Base-by-base conservation (phyloP, 2,329 filamentous ascomycete genomes). In the Alternaria hordeiaustralica region DNA sequence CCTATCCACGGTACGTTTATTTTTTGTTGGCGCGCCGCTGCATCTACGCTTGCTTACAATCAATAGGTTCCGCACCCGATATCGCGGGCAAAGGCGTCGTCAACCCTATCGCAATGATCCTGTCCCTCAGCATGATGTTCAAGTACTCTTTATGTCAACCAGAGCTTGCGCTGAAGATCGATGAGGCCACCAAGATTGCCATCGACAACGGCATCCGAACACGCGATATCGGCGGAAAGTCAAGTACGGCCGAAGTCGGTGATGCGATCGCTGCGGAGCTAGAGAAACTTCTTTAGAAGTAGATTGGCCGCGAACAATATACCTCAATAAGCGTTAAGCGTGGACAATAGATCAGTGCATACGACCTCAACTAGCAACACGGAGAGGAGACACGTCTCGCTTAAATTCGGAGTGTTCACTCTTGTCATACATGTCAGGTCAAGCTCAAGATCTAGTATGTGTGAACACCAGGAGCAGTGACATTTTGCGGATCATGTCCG, bases 71-170 rank as follows among this genome's bases (percentile, higher is more conserved):
- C 49, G 95, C 95, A 20, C 95, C 94, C 26, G 94, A 98, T 77
- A 98, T 98, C 75, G 93, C 92, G 3, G 94, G 95, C 70, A 88
- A 96, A 83, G 92, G 92, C 64, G 90, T 97, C 71, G 94, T 97
- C 75, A 97, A 96, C 85, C 95, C 95, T 33, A 86, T 98, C 64
- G 95, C 94, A 55, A 94, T 93, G 58, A 93, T 98, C 68, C 88
- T 98, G 46, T 97, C 94, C 12, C 87, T 97, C 13, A 93, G 93
- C 75, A 97, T 98, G 94, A 92, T 99, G 90, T 87, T 97, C 75
- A 91, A 93, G 77, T 98, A 97, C 86, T 97, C 94, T 13, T 88
- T 98, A 63, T 89, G 89, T 75, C 88, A 94, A 70, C 89, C 91
- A 28, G 86, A 88, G 55, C 90, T 97, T 81, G 92, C 94, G 33